A percentile compares a stretch with the other conserved stretches of the same genome.
These are phyloP conservation scores for Paramecium sexaurelia DNA, from an alignment of 73 alveolate genomes.

Conservation along the genomic window DNA sequence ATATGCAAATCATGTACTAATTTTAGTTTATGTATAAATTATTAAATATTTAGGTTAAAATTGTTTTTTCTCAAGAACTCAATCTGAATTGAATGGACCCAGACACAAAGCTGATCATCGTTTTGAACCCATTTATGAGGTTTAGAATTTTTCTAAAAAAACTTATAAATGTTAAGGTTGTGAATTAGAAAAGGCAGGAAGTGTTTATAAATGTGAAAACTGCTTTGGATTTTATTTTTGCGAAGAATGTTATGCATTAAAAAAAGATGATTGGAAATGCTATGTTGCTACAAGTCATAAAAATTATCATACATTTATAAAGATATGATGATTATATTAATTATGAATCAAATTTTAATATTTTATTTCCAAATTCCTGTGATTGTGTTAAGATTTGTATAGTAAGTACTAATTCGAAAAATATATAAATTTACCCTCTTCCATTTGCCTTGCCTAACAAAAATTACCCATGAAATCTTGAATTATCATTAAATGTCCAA, in stretches of 20 bases:
- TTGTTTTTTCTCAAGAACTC: slow-evolving; percentile 74
- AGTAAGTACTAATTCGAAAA: slow-evolving; percentile 27
- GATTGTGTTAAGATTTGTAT: background rate
- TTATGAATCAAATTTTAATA: slow-evolving; percentile 9
- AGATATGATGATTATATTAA: background rate
- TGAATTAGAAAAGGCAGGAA: slow-evolving; percentile 49
- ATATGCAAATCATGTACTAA: slow-evolving; percentile 82
- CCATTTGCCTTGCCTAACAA: background rate
- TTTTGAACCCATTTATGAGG: slow-evolving; percentile 56
- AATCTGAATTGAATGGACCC: slow-evolving; percentile 18
- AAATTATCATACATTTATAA: slow-evolving; percentile 61
- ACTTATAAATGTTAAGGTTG: slow-evolving; percentile 66
- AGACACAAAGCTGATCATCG: slow-evolving; percentile 67
- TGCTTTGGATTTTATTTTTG: slow-evolving; percentile 69
- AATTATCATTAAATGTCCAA: background rate
- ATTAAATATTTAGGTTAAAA: slow-evolving; percentile 72
- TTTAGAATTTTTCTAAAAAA: slow-evolving; percentile 1
- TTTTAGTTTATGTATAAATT: slow-evolving; percentile 66
- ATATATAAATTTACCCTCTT: background rate
- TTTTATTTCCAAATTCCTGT: background rate
- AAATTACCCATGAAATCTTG: slow-evolving; percentile 35
- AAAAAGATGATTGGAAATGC: slow-evolving; percentile 66
- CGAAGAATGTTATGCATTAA: slow-evolving; percentile 32
- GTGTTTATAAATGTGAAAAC: slow-evolving; percentile 66
- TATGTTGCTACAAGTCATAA: slow-evolving; percentile 67